Base-by-base conservation (phyloP, 2,329 filamentous ascomycete species). In the Botrytis aclada region DNA sequence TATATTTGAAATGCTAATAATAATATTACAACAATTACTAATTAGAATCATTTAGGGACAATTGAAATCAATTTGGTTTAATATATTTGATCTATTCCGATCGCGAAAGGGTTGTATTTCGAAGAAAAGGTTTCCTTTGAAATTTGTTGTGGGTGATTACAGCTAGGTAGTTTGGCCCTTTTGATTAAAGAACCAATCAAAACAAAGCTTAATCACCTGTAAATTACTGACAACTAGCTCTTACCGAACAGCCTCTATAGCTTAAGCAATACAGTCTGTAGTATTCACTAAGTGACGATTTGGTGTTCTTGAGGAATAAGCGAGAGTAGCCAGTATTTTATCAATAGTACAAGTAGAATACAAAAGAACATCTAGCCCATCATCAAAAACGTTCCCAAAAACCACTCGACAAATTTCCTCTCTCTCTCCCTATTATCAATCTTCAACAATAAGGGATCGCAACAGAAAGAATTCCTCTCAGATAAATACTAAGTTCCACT, bases 171-270 rank as follows among this genome's bases (percentile, higher is more conserved):
- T 45, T 45, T 45, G 18, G 43, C 8, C 3, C 8, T 45, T 20
- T 45, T 45, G 43, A 45, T 45, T 4, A 22, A 45, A 45, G 0
- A 0, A 0, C 20, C 3, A 22, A 45, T 10, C 1, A 45, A 45
- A 45, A 45, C 20, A 22, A 45, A 9, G 18, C 43, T 45, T 45
- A 22, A 45, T 10, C 43, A n/a, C n/a, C 47, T n/a, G 14, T n/a
- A 51, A 0, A 25, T 4, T n/a, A 14, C 4, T 5, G 2, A 0
- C 25, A n/a, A 3, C 25, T 51, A 51, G 9, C 3, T 0, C 0
- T 14, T 2, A 51, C 47, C 22, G 10, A 25, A 25, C 47, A 2
- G 25, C 4, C 12, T 54, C 47, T 54, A 29, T 14, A 1, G 22
- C 45, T 2, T 29, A 54, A 29, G 1, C 51, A 54, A 14, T 29